A percentile compares a stretch with the other conserved stretches of the same genome.
Evolutionary conservation across 495 filamentous ascomycete species (phyloP).

Genomic region (Penicillium verhagenii): DNA sequence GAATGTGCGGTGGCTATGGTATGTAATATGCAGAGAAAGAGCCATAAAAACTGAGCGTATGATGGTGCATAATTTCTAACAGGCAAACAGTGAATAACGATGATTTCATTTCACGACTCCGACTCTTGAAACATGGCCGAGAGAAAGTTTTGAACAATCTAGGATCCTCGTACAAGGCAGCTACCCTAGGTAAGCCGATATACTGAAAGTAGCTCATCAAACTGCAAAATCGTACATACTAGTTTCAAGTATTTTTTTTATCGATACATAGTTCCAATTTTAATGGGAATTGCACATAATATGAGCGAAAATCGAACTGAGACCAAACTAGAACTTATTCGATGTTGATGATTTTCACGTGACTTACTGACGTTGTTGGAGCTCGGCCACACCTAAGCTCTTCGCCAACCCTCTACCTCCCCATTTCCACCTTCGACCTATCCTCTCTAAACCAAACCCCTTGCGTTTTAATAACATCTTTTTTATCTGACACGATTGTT

Average conservation of each 20-base stretch:
- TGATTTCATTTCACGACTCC: conserved; percentile 77
- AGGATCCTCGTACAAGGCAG: conserved; percentile 31
- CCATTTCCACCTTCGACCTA: conserved; percentile 11
- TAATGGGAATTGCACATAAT: not conserved
- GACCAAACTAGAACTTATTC: not conserved
- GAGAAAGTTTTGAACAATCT: conserved; percentile 50
- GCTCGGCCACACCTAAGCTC: conserved; percentile 35
- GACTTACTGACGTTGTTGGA: conserved; percentile 48
- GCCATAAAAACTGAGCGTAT: no score
- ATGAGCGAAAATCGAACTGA: not conserved
- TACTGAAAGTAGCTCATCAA: no score
- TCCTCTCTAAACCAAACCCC: conserved; percentile 8
- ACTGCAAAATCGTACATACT: no score
- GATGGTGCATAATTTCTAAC: conserved; percentile 3
- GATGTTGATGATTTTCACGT: conserved; percentile 38
- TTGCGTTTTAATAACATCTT: not conserved
- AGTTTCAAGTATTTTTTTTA: no score
- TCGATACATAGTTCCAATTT: no score
- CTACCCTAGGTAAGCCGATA: no score
- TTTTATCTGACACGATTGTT: conserved; percentile 4
- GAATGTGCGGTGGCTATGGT: conserved; percentile 90
- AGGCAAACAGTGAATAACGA: conserved; percentile 69
- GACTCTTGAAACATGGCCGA: conserved; percentile 63
- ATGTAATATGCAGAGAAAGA: conserved; percentile 33
- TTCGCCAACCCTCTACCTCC: conserved; percentile 29